Evolutionary conservation across 2,329 filamentous ascomycete species (phyloP).

Genomic region (Sarocladiaceae sp.): DNA sequence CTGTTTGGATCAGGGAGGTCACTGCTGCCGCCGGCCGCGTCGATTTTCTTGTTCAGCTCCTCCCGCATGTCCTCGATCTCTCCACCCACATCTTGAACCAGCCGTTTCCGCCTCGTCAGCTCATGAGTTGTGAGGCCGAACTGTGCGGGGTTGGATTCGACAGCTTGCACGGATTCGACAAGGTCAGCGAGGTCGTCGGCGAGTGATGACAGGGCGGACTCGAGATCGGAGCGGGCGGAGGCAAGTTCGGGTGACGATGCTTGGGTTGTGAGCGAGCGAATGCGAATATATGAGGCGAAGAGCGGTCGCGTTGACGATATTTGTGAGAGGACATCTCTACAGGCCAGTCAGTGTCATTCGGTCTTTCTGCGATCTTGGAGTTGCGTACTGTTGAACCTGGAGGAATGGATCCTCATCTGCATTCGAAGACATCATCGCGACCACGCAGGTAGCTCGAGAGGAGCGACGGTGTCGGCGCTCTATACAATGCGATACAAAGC

Average conservation of each 20-base stretch:
- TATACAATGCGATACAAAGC: no score
- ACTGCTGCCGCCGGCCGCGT: slow-evolving; percentile 20
- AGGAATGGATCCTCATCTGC: slow-evolving; percentile 68
- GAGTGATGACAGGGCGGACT: slow-evolving; percentile 60
- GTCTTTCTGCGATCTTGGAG: no score
- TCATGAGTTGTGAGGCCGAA: slow-evolving; percentile 85
- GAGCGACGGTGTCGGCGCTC: no score
- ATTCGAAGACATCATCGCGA: slow-evolving; percentile 62
- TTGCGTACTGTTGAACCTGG: slow-evolving; percentile 63
- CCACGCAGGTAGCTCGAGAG: no score
- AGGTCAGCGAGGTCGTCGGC: slow-evolving; percentile 86
- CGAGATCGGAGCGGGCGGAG: slow-evolving; percentile 68
- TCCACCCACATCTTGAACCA: slow-evolving; percentile 84
- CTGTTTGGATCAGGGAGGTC: slow-evolving; percentile 51
- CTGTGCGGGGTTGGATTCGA: slow-evolving; percentile 80
- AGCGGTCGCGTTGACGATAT: slow-evolving; percentile 78
- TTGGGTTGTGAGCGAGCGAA: slow-evolving; percentile 74
- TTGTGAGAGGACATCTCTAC: slow-evolving; percentile 81
- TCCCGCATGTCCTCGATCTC: slow-evolving; percentile 88
- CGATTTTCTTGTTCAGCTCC: slow-evolving; percentile 58
- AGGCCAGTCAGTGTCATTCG: slow-evolving; percentile 11
- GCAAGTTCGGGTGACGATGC: slow-evolving; percentile 79
- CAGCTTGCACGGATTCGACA: slow-evolving; percentile 77
- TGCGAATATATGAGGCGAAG: slow-evolving; percentile 92
- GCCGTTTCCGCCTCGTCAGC: slow-evolving; percentile 70